Conservation (phyloP, 192 early-diverging fungal genomes). For the Umbelopsis isabellina region DNA sequence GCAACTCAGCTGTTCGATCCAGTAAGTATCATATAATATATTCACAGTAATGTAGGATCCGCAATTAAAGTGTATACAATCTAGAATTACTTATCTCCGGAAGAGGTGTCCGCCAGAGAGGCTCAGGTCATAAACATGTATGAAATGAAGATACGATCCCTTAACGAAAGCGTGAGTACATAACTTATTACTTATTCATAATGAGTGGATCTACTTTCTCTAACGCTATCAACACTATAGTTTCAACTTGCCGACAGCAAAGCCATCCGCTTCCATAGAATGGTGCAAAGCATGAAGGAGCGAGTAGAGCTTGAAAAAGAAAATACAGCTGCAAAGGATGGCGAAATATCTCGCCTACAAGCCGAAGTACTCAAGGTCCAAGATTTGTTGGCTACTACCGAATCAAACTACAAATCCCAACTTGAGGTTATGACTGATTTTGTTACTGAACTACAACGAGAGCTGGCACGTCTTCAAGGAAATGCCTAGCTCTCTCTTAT, state of each 20-base stretch:
- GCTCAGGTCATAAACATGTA: conserved; percentile 16
- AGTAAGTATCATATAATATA: background rate
- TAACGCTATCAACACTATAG: background rate
- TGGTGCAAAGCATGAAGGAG: conserved; percentile 42
- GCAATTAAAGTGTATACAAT: background rate
- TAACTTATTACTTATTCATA: background rate
- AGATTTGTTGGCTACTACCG: conserved; percentile 40
- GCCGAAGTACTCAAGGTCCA: conserved; percentile 32
- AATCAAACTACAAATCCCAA: conserved; percentile 45
- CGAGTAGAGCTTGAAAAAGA: conserved; percentile 29
- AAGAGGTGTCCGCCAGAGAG: conserved; percentile 17
- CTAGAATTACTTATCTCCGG: background rate
- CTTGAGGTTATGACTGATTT: conserved; percentile 50
- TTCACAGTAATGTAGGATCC: background rate
- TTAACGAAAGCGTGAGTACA: conserved; percentile 28
- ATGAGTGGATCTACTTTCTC: too few species aligned
- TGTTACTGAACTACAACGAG: conserved; percentile 24
- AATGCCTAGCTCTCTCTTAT: background rate
- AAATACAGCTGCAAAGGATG: conserved; percentile 20
- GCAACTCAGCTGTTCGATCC: background rate
- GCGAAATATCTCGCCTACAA: conserved; percentile 29
- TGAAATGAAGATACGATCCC: conserved; percentile 20
- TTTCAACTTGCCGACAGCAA: conserved; percentile 47
- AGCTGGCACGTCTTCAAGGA: conserved; percentile 1
- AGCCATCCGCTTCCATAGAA: conserved; percentile 39